Percentiles rank a stretch among this genome's conserved stretches.
phyloP scores from a whole-genome alignment of 106 monocot species.

The Platanthera zijinensis region DNA sequence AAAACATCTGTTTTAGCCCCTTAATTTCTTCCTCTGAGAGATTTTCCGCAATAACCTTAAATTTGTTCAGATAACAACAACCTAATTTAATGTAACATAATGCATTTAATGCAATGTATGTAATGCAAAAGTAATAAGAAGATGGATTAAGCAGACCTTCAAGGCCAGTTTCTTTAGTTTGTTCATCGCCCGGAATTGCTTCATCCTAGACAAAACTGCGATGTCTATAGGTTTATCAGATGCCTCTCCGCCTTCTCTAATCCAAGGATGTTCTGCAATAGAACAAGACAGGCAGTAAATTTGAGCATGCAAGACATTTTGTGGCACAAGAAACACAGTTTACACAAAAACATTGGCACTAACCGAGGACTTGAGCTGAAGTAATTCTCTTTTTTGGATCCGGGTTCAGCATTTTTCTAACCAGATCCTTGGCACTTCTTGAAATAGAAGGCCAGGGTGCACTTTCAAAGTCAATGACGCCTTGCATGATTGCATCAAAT shows the following conservation, averaged over 20 bases:
- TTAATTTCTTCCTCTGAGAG: conserved; percentile 55
- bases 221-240: conserved; percentile 42
- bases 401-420: conserved; percentile 47
- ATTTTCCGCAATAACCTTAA: conserved; percentile 47
- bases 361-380: conserved; percentile 60
- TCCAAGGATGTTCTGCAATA: conserved; percentile 40
- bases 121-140: background rate
- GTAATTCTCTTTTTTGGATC: conserved; percentile 54
- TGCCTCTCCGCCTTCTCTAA: conserved; percentile 40
- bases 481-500: conserved; percentile 55
- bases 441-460: conserved; percentile 65
- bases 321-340: background rate
- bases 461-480: conserved; percentile 50
- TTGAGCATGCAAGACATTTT: background rate
- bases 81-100: too few species aligned
- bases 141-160: conserved; percentile 16
- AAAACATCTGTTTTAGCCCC: conserved; percentile 49
- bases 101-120: too few species aligned
- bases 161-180: conserved; percentile 42
- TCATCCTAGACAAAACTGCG: conserved; percentile 43
- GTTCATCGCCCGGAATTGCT: conserved; percentile 57
- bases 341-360: background rate
- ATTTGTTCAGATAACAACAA: background rate
- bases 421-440: conserved; percentile 50
- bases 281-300: background rate